Evolutionary conservation across 148 eudicot genomes (phyloP).

Genomic region (Rhododendron ovatum): DNA sequence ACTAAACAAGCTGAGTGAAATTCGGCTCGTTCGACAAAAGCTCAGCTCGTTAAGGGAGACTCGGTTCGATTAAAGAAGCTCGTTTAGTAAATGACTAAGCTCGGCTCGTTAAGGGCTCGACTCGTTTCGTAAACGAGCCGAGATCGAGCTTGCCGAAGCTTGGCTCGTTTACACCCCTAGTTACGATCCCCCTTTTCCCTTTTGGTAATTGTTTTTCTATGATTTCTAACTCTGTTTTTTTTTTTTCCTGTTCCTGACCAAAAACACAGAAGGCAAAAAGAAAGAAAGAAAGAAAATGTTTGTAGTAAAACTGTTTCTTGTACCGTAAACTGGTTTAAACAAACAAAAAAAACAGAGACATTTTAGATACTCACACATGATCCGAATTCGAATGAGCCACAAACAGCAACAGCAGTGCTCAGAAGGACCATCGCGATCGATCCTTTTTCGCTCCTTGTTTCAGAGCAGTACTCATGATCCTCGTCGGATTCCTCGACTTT

Average conservation of each 20-base stretch:
- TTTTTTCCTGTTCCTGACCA: too few relatives aligned
- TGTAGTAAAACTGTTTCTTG: background rate
- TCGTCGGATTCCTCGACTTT: conserved; percentile 18
- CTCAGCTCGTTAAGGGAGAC: too few relatives aligned
- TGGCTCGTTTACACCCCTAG: too few relatives aligned
- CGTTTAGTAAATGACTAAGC: too few relatives aligned
- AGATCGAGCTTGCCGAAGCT: too few relatives aligned
- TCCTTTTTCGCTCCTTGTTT: conserved; percentile 12
- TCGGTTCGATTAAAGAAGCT: too few relatives aligned
- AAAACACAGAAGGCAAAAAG: background rate
- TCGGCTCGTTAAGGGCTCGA: too few relatives aligned
- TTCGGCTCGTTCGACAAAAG: too few relatives aligned
- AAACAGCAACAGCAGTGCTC: conserved; percentile 65
- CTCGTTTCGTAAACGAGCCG: too few relatives aligned
- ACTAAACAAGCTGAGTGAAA: too few relatives aligned
- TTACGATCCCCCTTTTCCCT: background rate
- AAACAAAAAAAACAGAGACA: background rate
- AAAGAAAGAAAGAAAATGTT: background rate
- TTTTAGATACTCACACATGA: conserved; percentile 55
- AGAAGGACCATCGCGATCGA: conserved; percentile 61
- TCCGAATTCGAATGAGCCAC: conserved; percentile 81
- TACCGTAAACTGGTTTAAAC: background rate
- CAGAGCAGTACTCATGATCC: background rate
- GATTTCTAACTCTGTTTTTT: background rate
- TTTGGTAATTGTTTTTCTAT: too few relatives aligned